A percentile compares a stretch with the other conserved stretches of the same genome.
Conservation (phyloP, 108 stramenopile species). For the Nannochloropsis gaditana region DNA sequence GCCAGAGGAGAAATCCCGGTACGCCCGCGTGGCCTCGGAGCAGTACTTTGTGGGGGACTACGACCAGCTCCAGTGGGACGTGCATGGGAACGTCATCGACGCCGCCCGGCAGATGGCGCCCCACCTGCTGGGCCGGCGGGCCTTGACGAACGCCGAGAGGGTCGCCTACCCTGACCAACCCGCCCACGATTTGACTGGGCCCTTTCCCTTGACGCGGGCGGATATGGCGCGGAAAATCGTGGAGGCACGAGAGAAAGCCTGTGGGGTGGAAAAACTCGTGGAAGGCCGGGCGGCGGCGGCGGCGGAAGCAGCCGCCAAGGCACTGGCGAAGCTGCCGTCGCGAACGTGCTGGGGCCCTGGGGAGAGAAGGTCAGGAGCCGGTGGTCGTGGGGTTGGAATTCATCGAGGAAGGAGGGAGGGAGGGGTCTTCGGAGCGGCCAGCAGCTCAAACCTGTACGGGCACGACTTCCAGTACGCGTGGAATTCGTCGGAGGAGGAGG, state of each 20-base stretch:
- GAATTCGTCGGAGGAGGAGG: constrained; percentile 22
- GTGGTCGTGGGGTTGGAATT: not conserved
- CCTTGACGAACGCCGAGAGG: constrained; percentile 38
- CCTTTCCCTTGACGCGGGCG: not conserved
- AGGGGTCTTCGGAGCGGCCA: not conserved
- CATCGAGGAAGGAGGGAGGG: constrained; percentile 6
- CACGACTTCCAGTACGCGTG: constrained; percentile 23
- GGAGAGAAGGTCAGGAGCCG: not conserved
- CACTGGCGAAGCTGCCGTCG: not conserved
- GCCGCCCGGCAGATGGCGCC: constrained; percentile 43
- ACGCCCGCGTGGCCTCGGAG: constrained; percentile 30
- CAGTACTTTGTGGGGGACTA: constrained; percentile 56
- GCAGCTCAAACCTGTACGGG: not conserved
- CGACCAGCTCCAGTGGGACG: constrained; percentile 37
- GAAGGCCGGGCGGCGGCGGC: constrained; percentile 22
- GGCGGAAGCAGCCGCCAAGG: not conserved
- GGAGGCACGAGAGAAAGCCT: not conserved
- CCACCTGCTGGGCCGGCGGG: constrained; percentile 41
- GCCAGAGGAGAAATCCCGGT: not conserved
- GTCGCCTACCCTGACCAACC: constrained; percentile 29
- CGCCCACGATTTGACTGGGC: not conserved
- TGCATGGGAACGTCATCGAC: constrained; percentile 41
- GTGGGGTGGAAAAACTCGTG: not conserved
- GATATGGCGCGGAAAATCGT: not conserved
- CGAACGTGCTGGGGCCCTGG: not conserved